Percentiles rank a stretch among this genome's conserved stretches.
phyloP scores from a whole-genome alignment of 208 protist species.

The Tritrichomonas foetus region DNA sequence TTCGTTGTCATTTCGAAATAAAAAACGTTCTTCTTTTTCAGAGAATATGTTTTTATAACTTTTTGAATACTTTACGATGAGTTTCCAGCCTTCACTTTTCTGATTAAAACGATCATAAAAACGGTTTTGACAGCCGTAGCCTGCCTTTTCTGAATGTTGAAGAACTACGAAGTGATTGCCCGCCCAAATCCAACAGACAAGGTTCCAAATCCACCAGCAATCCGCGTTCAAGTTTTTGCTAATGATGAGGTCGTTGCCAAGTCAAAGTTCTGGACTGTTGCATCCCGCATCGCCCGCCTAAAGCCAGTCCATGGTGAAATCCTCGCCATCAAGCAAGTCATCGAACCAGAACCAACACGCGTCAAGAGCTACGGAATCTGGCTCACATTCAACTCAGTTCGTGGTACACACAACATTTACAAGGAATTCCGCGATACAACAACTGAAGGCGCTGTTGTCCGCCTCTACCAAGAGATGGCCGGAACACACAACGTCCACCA shows the following conservation, averaged over 20 bases:
- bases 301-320: slow-evolving; percentile 40
- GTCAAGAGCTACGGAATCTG: slow-evolving; percentile 98
- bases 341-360: slow-evolving; percentile 78
- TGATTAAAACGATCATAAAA: too few species aligned
- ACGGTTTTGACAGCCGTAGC: too few species aligned
- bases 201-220: slow-evolving; percentile 64
- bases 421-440: slow-evolving; percentile 95
- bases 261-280: slow-evolving; percentile 90
- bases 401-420: slow-evolving; percentile 96
- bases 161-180: slow-evolving; percentile 42
- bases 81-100: too few species aligned
- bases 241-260: slow-evolving; percentile 92
- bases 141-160: too few species aligned
- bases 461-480: slow-evolving; percentile 78
- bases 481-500: slow-evolving; percentile 84
- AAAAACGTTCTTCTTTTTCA: too few species aligned
- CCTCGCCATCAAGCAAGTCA: slow-evolving; percentile 60
- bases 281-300: neutral
- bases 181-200: slow-evolving; percentile 38
- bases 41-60: too few species aligned
- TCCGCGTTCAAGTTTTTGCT: slow-evolving; percentile 96
- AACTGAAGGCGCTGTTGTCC: slow-evolving; percentile 40
- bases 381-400: slow-evolving; percentile 94
- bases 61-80: too few species aligned
- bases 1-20: too few species aligned